These are phyloP conservation scores for Cadophora sp. DNA, from an alignment of 2,329 filamentous ascomycete genomes.

Conservation along the genomic window DNA sequence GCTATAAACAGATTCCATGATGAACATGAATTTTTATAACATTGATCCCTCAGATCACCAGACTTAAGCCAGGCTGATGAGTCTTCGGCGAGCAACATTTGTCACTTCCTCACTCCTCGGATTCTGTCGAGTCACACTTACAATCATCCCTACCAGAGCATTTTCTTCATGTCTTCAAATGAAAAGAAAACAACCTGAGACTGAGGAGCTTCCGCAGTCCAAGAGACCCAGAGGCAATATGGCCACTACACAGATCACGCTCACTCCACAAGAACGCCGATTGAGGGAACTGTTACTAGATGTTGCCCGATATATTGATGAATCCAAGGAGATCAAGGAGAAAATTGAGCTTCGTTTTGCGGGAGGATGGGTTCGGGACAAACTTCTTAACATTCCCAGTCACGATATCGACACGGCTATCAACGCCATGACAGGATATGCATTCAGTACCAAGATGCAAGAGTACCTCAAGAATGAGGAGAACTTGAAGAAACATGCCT, in stretches of 20 bases:
- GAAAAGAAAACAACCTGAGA: conserved; percentile 45
- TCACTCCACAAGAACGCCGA: conserved; percentile 74
- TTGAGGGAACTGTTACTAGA: conserved; percentile 81
- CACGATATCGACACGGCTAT: conserved; percentile 88
- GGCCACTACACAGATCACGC: conserved; percentile 50
- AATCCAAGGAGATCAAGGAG: conserved; percentile 53
- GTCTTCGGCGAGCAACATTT: conserved; percentile 18
- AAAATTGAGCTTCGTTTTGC: conserved; percentile 76
- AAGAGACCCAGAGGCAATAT: conserved; percentile 36
- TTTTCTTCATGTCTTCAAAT: conserved; percentile 35
- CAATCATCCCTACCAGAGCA: conserved; percentile 28
- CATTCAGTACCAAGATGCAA: conserved; percentile 73
- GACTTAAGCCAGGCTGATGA: conserved; percentile 26
- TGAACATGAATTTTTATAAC: not conserved
- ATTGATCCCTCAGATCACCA: not conserved
- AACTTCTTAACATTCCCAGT: conserved; percentile 73
- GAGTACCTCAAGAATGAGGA: conserved; percentile 69
- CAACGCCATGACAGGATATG: conserved; percentile 82
- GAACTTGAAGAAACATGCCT: conserved; percentile 66
- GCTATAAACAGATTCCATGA: not conserved
- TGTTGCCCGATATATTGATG: conserved; percentile 74
- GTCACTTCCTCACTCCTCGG: conserved; percentile 16
- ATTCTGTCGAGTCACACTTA: conserved; percentile 31
- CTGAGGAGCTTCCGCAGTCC: conserved; percentile 32
- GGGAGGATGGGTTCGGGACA: conserved; percentile 88